Conservation (phyloP, 768 basidiomycete species). For the Leccinellum luteum region DNA sequence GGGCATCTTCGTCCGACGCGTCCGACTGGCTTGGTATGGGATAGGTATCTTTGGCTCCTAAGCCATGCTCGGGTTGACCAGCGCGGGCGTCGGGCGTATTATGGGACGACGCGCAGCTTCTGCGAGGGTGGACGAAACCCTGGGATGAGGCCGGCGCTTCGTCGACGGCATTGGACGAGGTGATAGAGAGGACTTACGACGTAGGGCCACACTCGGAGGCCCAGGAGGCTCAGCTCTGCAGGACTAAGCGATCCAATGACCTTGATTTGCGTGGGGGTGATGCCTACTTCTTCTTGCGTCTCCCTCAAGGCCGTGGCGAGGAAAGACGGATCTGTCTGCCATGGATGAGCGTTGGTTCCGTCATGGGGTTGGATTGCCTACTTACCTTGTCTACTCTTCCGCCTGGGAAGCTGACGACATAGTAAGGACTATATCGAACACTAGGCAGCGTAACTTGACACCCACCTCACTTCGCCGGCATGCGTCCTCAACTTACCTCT, state of each 20-base stretch:
- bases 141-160: neutral
- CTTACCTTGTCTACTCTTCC: constrained; percentile 63
- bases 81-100: constrained; percentile 1
- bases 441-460: neutral
- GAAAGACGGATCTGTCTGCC: constrained; percentile 51
- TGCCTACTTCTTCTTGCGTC: constrained; percentile 71
- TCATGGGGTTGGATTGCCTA: constrained; percentile 10
- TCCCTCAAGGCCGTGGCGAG: constrained; percentile 65
- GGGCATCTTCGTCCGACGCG: neutral
- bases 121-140: constrained; percentile 39
- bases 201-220: constrained; percentile 72
- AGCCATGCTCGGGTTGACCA: neutral
- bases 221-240: constrained; percentile 53
- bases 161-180: neutral
- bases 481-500: constrained; percentile 63
- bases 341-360: constrained; percentile 1
- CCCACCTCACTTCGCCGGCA: constrained; percentile 81
- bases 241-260: constrained; percentile 65
- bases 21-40: neutral
- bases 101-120: neutral
- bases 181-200: constrained; percentile 50
- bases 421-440: too few species aligned
- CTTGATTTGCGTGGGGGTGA: constrained; percentile 58
- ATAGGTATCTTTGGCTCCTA: neutral
- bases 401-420: constrained; percentile 64